These are phyloP conservation scores for Amphicarpaea edgeworthii DNA, from an alignment of 306 rosid species.

Conservation along the genomic window DNA sequence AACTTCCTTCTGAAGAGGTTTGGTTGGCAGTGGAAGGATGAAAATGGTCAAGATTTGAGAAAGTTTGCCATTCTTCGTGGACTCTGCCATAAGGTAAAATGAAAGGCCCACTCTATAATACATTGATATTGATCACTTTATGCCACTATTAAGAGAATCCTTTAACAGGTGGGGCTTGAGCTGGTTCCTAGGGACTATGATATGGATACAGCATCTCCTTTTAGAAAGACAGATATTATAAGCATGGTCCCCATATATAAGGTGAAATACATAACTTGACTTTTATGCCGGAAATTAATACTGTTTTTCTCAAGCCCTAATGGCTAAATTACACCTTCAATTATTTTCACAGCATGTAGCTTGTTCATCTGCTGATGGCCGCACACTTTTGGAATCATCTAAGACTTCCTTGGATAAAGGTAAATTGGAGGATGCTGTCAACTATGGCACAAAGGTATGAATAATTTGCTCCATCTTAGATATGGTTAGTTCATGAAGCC, in stretches of 20 bases:
- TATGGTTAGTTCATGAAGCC: constrained; percentile 20
- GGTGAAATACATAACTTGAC: constrained; percentile 54
- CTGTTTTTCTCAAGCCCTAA: constrained; percentile 23
- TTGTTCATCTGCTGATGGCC: constrained; percentile 99
- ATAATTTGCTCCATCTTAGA: constrained; percentile 17
- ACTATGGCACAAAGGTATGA: constrained; percentile 91
- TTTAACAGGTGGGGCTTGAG: constrained; percentile 95
- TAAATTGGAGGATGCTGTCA: constrained; percentile 98
- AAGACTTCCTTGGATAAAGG: constrained; percentile 98
- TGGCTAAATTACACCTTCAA: constrained; percentile 40
- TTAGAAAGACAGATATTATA: constrained; percentile 75
- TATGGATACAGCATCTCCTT: constrained; percentile 79
- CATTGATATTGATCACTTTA: constrained; percentile 4
- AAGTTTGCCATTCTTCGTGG: constrained; percentile 95
- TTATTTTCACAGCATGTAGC: constrained; percentile 80
- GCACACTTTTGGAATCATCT: constrained; percentile 93
- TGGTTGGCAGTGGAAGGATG: constrained; percentile 84
- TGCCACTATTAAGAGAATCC: constrained; percentile 29
- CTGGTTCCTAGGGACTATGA: constrained; percentile 91
- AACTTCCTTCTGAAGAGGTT: constrained; percentile 83
- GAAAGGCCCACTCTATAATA: constrained; percentile 21
- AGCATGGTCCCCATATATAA: constrained; percentile 97
- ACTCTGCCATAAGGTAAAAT: constrained; percentile 87
- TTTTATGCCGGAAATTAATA: background rate
- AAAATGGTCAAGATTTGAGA: constrained; percentile 70